Base-by-base conservation (phyloP, 2,329 filamentous ascomycete genomes). In the Parascedosporium putredinis region DNA sequence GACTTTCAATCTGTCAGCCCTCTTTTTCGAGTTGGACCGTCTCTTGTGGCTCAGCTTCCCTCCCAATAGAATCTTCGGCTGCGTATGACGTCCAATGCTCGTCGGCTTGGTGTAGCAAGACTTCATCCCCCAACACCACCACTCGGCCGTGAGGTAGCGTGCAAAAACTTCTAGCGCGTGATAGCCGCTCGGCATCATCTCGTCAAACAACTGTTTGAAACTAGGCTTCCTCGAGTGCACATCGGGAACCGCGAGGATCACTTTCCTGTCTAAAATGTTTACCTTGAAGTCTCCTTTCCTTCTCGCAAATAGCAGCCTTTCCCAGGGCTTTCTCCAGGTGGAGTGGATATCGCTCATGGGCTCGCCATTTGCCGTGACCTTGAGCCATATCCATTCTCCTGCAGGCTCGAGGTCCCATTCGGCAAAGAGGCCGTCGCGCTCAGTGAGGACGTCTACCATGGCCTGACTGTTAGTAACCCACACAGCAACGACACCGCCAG, bases 71-170 rank as follows among this genome's bases (percentile, higher is more conserved):
- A 9, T 9, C 33, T 48, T 16, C 33, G 33, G 7, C 22, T 5
- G 31, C 31, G 36, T 40, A 48, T 22, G 18, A 9, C n/a, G 24
- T 49, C 78, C 78, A 83, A 57, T 73, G 65, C 33, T 73, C 67
- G 5, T 71, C 62, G 52, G 74, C 71, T 59, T 90, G 87, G 57
- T 85, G 89, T 53, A 77, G 78, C 51, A 88, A 63, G 7, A 78
- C 82, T 58, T 91, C 81, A 56, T 89, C 3, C 87, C 87, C 85
- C 84, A 90, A 24, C 77, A 76, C 75, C 81, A 86, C 86, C 87
- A 91, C 0, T 84, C 84, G 6, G 79, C 74, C 2, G 86, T 87
- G 42, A 88, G 65, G 60, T 84, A 80, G 50, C 87, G 73, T 1
- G 86, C 84, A 66, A 91, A 93, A 2, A 90, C 70, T 64, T 93